phyloP scores from a whole-genome alignment of 2,329 filamentous ascomycete species.

The Sarocladium strictum region DNA sequence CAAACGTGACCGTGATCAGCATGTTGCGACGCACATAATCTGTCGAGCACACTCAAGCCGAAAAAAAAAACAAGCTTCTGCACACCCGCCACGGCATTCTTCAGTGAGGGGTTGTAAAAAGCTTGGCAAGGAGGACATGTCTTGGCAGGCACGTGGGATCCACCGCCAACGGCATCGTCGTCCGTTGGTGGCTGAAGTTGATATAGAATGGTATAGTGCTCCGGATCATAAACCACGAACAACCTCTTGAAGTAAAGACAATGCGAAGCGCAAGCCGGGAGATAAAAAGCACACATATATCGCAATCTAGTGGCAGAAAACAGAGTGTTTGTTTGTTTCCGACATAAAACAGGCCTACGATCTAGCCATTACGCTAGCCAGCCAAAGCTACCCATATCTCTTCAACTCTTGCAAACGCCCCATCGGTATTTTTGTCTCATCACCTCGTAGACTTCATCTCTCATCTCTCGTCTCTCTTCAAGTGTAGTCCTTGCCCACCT shows the following conservation, averaged over 20 bases:
- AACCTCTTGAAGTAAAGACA: too few relatives aligned
- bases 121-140: neutral
- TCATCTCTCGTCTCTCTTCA: neutral
- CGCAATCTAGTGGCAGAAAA: too few relatives aligned
- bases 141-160: neutral
- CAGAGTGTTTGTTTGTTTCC: too few relatives aligned
- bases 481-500: neutral
- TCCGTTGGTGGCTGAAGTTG: too few relatives aligned
- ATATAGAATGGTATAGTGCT: too few relatives aligned
- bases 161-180: neutral
- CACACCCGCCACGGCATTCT: neutral
- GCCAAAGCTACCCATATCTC: neutral
- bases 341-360: too few relatives aligned
- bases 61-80: conserved; percentile 3
- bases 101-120: neutral
- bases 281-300: too few relatives aligned
- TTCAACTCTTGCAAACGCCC: neutral
- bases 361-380: too few relatives aligned
- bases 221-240: too few relatives aligned
- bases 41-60: neutral
- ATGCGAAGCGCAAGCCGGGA: too few relatives aligned
- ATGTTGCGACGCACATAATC: too few relatives aligned
- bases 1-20: too few relatives aligned
- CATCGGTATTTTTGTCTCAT: neutral
- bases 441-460: conserved; percentile 1